Conservation (phyloP, 179 eudicot genomes). For the Spinacia oleracea region DNA sequence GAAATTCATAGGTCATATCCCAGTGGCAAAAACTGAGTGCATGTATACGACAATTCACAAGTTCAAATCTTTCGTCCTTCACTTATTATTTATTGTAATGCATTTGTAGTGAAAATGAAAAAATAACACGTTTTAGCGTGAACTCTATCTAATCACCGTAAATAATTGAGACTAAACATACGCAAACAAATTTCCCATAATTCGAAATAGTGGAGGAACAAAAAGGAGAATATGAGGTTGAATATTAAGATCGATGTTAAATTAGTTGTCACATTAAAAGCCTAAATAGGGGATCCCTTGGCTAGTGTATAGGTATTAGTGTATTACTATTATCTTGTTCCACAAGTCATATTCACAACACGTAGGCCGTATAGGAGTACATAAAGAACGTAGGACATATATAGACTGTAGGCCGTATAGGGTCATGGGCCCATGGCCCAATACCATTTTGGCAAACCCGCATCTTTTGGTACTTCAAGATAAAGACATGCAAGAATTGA, state of each 20-base stretch:
- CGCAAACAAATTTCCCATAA: not conserved
- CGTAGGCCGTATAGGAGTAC: not conserved
- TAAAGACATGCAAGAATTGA: constrained; percentile 6
- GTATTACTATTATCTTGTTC: constrained; percentile 13
- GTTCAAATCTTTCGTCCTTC: no score
- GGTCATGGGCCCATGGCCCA: no score
- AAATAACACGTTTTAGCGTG: not conserved
- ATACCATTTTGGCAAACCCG: constrained; percentile 2
- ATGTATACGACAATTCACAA: no score
- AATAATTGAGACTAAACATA: constrained; percentile 8
- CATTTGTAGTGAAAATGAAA: not conserved
- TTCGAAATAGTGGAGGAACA: not conserved
- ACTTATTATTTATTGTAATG: no score
- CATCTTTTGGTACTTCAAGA: constrained; percentile 11
- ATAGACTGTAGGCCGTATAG: constrained; percentile 9
- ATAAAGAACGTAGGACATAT: not conserved
- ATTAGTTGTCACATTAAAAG: constrained; percentile 14
- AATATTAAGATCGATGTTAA: not conserved
- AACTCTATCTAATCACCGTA: not conserved
- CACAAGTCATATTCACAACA: constrained; percentile 15
- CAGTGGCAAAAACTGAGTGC: no score
- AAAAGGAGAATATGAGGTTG: not conserved
- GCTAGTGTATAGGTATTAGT: not conserved
- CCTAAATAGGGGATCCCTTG: not conserved
- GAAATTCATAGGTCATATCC: no score